phyloP scores from a whole-genome alignment of 352 stramenopile species.

The Globisporangium parvum region DNA sequence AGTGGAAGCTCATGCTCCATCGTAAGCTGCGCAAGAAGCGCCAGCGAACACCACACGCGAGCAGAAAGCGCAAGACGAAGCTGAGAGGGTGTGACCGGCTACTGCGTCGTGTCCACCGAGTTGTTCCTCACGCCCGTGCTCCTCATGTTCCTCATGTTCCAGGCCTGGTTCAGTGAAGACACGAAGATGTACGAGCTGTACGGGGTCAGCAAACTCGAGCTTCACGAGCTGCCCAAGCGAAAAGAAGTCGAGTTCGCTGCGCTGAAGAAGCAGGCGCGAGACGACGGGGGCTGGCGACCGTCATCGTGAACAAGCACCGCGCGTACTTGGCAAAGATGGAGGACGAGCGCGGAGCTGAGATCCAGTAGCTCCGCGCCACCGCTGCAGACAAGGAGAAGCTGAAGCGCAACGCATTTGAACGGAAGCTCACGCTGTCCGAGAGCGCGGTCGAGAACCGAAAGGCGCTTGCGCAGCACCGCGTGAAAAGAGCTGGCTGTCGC shows the following conservation, averaged over 20 bases:
- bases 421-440: conserved; percentile 67
- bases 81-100: conserved; percentile 87
- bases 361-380: conserved; percentile 41
- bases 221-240: conserved; percentile 59
- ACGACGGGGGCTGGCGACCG: conserved; percentile 49
- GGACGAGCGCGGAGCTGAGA: conserved; percentile 54
- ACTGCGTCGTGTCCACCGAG: conserved; percentile 87
- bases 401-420: conserved; percentile 71
- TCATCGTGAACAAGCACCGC: conserved; percentile 78
- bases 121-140: conserved; percentile 85
- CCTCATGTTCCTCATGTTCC: conserved; percentile 82
- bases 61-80: conserved; percentile 90
- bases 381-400: conserved; percentile 46
- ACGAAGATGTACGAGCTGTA: conserved; percentile 92
- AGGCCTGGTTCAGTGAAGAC: conserved; percentile 87
- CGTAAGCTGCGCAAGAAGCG: conserved; percentile 70
- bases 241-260: conserved; percentile 76
- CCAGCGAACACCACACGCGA: conserved; percentile 82
- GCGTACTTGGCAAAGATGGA: conserved; percentile 78
- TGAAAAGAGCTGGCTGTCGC: conserved; percentile 86
- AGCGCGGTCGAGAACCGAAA: conserved; percentile 65
- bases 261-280: conserved; percentile 53
- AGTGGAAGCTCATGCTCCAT: conserved; percentile 87
- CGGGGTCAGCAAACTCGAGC: conserved; percentile 84
- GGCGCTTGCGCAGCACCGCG: conserved; percentile 62